Base-by-base conservation (phyloP, 805 yeast genomes). In the Candida xyloterini region DNA sequence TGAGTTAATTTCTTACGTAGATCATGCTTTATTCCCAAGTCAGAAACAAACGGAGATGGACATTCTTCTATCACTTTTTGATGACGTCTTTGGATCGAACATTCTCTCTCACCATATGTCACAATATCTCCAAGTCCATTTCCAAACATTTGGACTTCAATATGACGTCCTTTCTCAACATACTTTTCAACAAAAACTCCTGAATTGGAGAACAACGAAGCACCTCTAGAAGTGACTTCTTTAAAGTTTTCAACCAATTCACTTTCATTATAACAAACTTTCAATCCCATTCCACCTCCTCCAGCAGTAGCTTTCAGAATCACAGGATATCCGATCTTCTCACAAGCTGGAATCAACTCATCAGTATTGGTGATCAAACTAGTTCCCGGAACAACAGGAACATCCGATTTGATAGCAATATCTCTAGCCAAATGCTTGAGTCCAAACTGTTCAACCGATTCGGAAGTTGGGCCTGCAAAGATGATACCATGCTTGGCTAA, bases 291-390 rank as follows among this genome's bases (percentile, higher is more conserved):
- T 66, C 99, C 99, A 65, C 99, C 99, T 56, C 99, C 99, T 60
- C 99, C 99, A 20, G 98, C 98, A 45, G 98, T 93, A 21, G 95
- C 84, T 66, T 91, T 91, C 34, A 93, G 84, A 96, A 91, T 91
- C 18, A 91, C 79, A 22, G 98, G 97, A 55, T 87, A 91, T 36
- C 76, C 84, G 36, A 91, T 69, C 50, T 73, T 66, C 11, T 76
- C 78, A 11, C 96, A 97, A 46, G 80, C 75, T 41, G 65, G 69
- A 40, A 72, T 67, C 2, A 97, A 96, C 52, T 84, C 95, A 10
- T 72, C 73, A 8, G 88, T 71, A 43, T 76, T 68, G 1, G 73
- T 67, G 27, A 91, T 79, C 48, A 93, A 71, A 10, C 87, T 91
- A 10, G 96, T 84, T 37, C 99, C 99, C 11, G 98, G 98, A 43